phyloP scores from a whole-genome alignment of 192 early-diverging fungal genomes.

The Coemansia sp. region DNA sequence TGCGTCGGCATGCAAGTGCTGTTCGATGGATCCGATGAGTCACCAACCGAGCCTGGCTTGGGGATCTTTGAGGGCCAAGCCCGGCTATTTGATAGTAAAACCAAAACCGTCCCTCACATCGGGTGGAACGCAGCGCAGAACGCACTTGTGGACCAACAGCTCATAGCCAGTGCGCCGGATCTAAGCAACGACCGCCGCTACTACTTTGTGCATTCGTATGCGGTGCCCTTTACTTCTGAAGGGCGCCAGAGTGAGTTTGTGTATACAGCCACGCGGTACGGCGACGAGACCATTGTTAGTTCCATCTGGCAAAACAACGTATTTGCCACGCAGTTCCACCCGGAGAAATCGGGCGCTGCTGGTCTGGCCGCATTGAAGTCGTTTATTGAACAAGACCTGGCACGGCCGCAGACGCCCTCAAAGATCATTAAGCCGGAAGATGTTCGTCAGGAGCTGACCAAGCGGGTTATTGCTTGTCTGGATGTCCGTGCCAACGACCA shows the following conservation, averaged over 20 bases:
- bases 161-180: slow-evolving; percentile 15
- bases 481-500: slow-evolving; percentile 96
- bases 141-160: neutral
- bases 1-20: slow-evolving; percentile 98
- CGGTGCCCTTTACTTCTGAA: slow-evolving; percentile 60
- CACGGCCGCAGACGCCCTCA: slow-evolving; percentile 8
- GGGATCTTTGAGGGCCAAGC: slow-evolving; percentile 77
- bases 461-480: slow-evolving; percentile 94
- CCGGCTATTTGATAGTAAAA: slow-evolving; percentile 60
- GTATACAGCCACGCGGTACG: slow-evolving; percentile 83
- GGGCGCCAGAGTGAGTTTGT: slow-evolving; percentile 65
- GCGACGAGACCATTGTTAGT: slow-evolving; percentile 81
- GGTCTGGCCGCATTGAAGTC: slow-evolving; percentile 78
- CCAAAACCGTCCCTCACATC: slow-evolving; percentile 96
- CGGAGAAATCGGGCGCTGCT: slow-evolving; percentile 93
- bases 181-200: slow-evolving; percentile 63
- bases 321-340: slow-evolving; percentile 99
- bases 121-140: slow-evolving; percentile 83
- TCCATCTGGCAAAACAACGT: slow-evolving; percentile 79
- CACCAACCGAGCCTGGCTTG: slow-evolving; percentile 72
- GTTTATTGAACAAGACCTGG: slow-evolving; percentile 65
- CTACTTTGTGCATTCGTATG: slow-evolving; percentile 99
- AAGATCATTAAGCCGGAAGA: slow-evolving; percentile 4
- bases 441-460: slow-evolving; percentile 64
- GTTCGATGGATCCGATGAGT: slow-evolving; percentile 89